These are phyloP conservation scores for Inga oerstediana DNA, from an alignment of 306 rosid species.

Conservation along the genomic window DNA sequence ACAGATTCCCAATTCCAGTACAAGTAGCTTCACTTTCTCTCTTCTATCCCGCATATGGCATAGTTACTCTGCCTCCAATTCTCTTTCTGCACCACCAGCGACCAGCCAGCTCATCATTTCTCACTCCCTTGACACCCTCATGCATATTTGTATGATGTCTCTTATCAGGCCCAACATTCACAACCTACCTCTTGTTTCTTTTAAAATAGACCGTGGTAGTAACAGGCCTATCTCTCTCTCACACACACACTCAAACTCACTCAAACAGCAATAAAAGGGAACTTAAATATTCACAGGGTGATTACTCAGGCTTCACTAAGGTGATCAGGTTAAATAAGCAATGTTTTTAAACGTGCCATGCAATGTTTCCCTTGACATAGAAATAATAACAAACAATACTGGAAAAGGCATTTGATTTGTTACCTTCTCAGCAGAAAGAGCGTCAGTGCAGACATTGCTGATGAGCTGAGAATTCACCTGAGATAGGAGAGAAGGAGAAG, in stretches of 20 bases:
- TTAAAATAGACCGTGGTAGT: background rate
- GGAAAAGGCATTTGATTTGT: background rate
- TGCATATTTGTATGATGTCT: background rate
- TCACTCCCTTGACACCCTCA: background rate
- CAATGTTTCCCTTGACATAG: background rate
- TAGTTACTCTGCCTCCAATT: background rate
- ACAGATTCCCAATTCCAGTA: background rate
- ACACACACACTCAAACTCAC: background rate
- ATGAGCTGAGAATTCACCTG: conserved; percentile 99
- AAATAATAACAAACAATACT: conserved; percentile 4
- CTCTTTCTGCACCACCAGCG: background rate
- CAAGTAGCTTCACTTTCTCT: background rate
- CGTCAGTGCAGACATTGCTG: conserved; percentile 63
- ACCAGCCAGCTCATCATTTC: background rate
- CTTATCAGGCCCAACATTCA: background rate
- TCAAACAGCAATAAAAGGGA: background rate
- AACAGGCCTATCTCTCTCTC: background rate
- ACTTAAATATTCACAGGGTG: background rate
- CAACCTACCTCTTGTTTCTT: background rate
- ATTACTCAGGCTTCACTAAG: background rate
- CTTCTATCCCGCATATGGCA: background rate
- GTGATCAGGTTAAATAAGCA: background rate
- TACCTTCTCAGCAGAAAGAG: conserved; percentile 97
- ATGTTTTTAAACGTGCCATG: too few species aligned
- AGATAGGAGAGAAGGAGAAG: conserved; percentile 15